Base-by-base conservation (phyloP, 441 rosid genomes). In the Aquilaria agallochum region DNA sequence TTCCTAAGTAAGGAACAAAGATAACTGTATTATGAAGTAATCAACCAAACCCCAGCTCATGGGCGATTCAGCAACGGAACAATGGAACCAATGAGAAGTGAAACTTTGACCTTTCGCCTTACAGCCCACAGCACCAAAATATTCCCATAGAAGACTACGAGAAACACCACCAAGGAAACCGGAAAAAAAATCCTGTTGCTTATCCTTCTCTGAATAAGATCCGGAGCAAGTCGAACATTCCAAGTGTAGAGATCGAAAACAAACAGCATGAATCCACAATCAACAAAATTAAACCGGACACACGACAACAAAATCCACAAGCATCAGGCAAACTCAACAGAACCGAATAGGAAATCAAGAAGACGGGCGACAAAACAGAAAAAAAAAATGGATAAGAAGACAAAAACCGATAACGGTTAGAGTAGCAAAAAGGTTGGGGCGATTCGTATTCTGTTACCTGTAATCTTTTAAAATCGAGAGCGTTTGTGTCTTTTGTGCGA, bases 401-500 rank as follows among this genome's bases (percentile, higher is more conserved):
- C 4, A 31, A 12, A 2, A 31, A 31, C 12, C 36, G 7, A 61
- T 46, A 33, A 66, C 51, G n/a, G 64, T 0, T 36, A 74, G 48
- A 62, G 66, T 56, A 69, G 48, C 68, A 59, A 68, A 48, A 30
- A 45, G 53, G 54, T 14, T 57, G 3, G 7, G 47, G 20, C 34
- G 34, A 14, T 9, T 20, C n/a, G 60, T 50, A 56, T 56, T 66
- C 79, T 59, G 66, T 46, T 67, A 58, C 68, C 67, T 68, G 31
- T 33, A 12, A 51, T 34, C 15, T 46, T 59, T 42, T 55, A 55
- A 47, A 56, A 79, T 67, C 60, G 72, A 59, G 72, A 50, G 80
- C 56, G 72, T 54, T 49, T 11, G 68, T 55, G 78, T 69, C 63
- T 76, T 68, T 71, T 73, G 55, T 72, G 56, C 10, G 67, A 47